These are phyloP conservation scores for Liriodendron chinense DNA, from an alignment of 164 flowering plant species.

Conservation along the genomic window DNA sequence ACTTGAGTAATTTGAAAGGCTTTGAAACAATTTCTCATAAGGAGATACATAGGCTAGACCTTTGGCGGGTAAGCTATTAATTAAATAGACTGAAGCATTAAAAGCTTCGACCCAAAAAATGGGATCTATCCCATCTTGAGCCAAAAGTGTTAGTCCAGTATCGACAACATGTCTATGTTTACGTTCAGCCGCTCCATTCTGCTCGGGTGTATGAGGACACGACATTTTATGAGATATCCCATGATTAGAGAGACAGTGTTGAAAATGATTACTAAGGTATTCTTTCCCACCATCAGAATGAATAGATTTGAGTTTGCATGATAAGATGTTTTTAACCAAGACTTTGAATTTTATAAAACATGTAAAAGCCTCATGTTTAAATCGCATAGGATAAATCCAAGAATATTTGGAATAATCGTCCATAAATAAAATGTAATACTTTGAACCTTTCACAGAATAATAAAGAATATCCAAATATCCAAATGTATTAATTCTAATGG, in stretches of 20 bases:
- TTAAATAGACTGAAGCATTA: not conserved
- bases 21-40: not conserved
- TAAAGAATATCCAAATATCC: not conserved
- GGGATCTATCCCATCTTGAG: not conserved
- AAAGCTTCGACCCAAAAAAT: not conserved
- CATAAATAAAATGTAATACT: too few species aligned
- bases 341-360: too few species aligned
- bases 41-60: not conserved
- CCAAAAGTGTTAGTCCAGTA: not conserved
- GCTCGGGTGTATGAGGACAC: not conserved
- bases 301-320: not conserved
- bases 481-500: not conserved
- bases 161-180: too few species aligned
- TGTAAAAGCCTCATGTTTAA: too few species aligned
- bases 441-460: too few species aligned
- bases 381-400: too few species aligned
- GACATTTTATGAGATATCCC: not conserved
- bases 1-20: not conserved
- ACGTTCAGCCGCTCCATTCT: too few species aligned
- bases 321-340: too few species aligned
- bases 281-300: constrained; percentile 1
- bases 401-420: too few species aligned
- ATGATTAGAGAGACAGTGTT: not conserved
- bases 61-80: not conserved
- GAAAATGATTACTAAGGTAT: too few species aligned